Evolutionary conservation across 768 basidiomycete species (phyloP).

Genomic region (Collybia mongolica): DNA sequence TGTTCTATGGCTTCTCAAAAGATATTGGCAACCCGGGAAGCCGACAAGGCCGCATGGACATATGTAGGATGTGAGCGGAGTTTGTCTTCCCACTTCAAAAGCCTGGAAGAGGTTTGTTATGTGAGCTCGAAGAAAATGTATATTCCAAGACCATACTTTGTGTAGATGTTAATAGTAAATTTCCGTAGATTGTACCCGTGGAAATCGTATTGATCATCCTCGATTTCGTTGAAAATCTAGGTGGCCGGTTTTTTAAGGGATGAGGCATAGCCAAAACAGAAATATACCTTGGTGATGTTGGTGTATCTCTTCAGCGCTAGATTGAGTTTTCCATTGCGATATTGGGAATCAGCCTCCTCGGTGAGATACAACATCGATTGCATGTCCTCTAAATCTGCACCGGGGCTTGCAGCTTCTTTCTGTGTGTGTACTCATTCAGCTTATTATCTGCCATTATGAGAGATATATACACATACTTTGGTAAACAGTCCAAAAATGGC

Average conservation of each 20-base stretch:
- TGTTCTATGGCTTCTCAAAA: background rate
- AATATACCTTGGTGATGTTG: constrained; percentile 65
- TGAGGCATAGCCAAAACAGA: background rate
- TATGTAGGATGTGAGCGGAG: constrained; percentile 79
- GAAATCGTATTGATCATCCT: constrained; percentile 98
- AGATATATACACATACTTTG: constrained; percentile 52
- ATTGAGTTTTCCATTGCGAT: constrained; percentile 60
- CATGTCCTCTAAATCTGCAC: constrained; percentile 90
- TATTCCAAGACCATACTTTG: constrained; percentile 55
- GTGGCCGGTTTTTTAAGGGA: too few relatives aligned
- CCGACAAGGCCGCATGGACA: constrained; percentile 67
- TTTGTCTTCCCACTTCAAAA: constrained; percentile 80
- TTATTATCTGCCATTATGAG: background rate
- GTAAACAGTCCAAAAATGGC: constrained; percentile 84
- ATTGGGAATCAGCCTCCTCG: constrained; percentile 78
- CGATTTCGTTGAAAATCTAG: constrained; percentile 80
- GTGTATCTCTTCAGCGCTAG: constrained; percentile 86
- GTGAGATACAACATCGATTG: constrained; percentile 86
- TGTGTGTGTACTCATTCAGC: constrained; percentile 25
- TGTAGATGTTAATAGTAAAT: constrained; percentile 82
- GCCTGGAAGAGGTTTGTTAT: constrained; percentile 35
- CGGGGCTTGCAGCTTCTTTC: constrained; percentile 83
- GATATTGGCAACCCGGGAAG: constrained; percentile 53
- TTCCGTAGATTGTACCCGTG: constrained; percentile 93
- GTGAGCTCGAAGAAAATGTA: background rate